Evolutionary conservation across 164 flowering plant species (phyloP).

Genomic region (Berberis thunbergii): DNA sequence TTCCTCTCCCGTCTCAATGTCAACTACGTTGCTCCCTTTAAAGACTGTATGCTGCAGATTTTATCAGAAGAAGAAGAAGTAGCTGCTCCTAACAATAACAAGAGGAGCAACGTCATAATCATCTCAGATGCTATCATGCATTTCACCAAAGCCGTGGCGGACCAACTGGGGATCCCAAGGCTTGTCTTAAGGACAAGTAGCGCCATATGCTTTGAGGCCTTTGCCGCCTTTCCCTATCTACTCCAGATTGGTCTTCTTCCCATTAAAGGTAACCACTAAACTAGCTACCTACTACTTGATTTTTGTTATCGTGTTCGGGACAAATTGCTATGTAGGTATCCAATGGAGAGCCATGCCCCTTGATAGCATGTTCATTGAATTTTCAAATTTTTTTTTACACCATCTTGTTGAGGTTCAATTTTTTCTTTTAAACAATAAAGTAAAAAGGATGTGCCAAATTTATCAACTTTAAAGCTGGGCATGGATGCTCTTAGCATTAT

Average conservation of each 20-base stretch:
- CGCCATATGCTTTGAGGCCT: slow-evolving; percentile 11
- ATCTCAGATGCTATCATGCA: slow-evolving; percentile 30
- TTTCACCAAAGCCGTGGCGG: slow-evolving; percentile 27
- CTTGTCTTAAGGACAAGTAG: slow-evolving; percentile 26
- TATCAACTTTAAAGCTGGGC: too few relatives aligned
- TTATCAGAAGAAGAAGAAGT: slow-evolving; percentile 1
- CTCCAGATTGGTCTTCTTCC: slow-evolving; percentile 20
- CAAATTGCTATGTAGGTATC: too few relatives aligned
- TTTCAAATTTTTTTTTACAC: too few relatives aligned
- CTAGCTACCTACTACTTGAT: not conserved
- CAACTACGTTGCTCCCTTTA: slow-evolving; percentile 20
- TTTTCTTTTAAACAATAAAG: too few relatives aligned
- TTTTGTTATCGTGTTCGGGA: not conserved
- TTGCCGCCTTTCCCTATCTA: slow-evolving; percentile 14
- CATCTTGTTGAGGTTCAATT: too few relatives aligned
- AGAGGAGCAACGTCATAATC: slow-evolving; percentile 1
- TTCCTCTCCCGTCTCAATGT: slow-evolving; percentile 13
- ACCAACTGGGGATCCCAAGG: slow-evolving; percentile 20
- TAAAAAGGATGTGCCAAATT: too few relatives aligned
- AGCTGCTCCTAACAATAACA: too few relatives aligned
- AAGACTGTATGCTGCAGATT: slow-evolving; percentile 12
- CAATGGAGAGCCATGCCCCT: too few relatives aligned
- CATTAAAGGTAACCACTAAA: slow-evolving; percentile 8
- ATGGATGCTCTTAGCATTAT: too few relatives aligned
- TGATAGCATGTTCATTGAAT: too few relatives aligned